Evolutionary conservation across 192 early-diverging fungal genomes (phyloP).

Genomic region (Obelidium mucronatum): DNA sequence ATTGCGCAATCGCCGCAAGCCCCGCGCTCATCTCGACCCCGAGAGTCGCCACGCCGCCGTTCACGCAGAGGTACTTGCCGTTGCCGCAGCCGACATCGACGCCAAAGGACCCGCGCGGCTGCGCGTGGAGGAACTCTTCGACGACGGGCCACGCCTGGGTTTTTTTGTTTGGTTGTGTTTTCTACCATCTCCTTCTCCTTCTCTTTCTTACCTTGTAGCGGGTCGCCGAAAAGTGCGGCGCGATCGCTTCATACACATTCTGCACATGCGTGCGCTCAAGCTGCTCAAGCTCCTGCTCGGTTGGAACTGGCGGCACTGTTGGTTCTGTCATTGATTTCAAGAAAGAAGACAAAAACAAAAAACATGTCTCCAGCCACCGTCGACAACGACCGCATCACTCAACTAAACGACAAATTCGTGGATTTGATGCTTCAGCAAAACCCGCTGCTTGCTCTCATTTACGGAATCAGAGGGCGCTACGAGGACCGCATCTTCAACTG

Average conservation of each 20-base stretch:
- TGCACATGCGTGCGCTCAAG: conserved; percentile 86
- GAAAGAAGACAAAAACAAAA: too few relatives aligned
- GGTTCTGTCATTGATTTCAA: not conserved
- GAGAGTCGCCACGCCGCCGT: conserved; percentile 77
- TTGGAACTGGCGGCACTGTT: not conserved
- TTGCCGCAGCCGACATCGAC: conserved; percentile 98
- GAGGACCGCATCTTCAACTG: not conserved
- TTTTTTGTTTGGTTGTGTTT: conserved; percentile 23
- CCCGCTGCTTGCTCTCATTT: not conserved
- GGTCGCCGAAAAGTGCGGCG: conserved; percentile 91
- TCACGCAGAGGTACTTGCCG: conserved; percentile 95
- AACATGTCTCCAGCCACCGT: too few relatives aligned
- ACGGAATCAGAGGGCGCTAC: conserved; percentile 5
- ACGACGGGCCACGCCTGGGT: conserved; percentile 92
- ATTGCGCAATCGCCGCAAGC: too few relatives aligned
- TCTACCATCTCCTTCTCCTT: not conserved
- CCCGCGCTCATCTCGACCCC: conserved; percentile 93
- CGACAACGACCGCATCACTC: not conserved
- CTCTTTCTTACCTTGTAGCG: conserved; percentile 79
- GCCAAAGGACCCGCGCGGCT: conserved; percentile 77
- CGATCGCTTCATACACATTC: conserved; percentile 82
- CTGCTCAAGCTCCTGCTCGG: not conserved
- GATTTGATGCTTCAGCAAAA: not conserved
- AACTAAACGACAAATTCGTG: not conserved
- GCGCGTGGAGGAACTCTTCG: conserved; percentile 74